Percentiles rank a stretch among this genome's conserved stretches.
Conservation (phyloP, 768 basidiomycete species). For the Tricholoma bakamatsutake region DNA sequence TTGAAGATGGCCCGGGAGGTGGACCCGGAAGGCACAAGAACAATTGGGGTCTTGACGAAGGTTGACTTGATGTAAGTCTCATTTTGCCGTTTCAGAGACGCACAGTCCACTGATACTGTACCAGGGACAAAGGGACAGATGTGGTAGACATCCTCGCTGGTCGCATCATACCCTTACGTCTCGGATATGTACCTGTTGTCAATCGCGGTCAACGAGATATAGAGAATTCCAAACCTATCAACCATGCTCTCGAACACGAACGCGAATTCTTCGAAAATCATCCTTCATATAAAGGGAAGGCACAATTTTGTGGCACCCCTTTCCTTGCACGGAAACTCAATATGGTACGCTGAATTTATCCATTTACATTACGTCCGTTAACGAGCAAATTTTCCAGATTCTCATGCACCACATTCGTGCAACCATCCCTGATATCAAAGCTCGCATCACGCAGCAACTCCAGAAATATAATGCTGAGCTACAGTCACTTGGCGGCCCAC, state of each 20-base stretch:
- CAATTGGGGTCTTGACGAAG: conserved; percentile 98
- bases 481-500: conserved; percentile 73
- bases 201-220: conserved; percentile 98
- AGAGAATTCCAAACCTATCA: conserved; percentile 81
- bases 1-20: conserved; percentile 94
- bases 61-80: conserved; percentile 89
- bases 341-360: conserved; percentile 49
- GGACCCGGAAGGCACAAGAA: conserved; percentile 93
- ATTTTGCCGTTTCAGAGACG: not conserved
- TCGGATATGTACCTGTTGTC: conserved; percentile 98
- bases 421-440: conserved; percentile 98
- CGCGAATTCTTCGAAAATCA: conserved; percentile 94
- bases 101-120: conserved; percentile 6
- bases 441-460: conserved; percentile 85
- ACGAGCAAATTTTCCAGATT: conserved; percentile 47
- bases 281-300: conserved; percentile 86
- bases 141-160: conserved; percentile 99
- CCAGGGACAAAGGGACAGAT: conserved; percentile 96
- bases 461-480: conserved; percentile 87
- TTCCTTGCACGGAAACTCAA: conserved; percentile 94
- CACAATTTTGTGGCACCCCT: conserved; percentile 96
- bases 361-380: not conserved
- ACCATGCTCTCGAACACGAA: conserved; percentile 81
- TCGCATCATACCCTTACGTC: conserved; percentile 88
- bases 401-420: conserved; percentile 99